Base-by-base conservation (phyloP, 108 stramenopile species). In the Skeletonema grethae region DNA sequence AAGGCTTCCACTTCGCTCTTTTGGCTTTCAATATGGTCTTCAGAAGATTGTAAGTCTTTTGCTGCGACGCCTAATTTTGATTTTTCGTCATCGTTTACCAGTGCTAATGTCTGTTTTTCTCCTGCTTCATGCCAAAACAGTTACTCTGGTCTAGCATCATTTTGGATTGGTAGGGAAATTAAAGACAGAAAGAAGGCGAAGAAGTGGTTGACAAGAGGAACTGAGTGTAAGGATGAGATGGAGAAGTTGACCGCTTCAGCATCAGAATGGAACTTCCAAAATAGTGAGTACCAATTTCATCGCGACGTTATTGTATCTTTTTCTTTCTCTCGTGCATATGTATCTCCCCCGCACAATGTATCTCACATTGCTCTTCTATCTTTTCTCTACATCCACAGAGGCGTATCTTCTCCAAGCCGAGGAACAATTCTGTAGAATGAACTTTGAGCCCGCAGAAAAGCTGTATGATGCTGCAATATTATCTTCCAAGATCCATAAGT, bases 391-490 rank as follows among this genome's bases (percentile, higher is more conserved):
- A 8, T 39, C 12, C 38, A 12, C 2, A 39, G 38, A 39, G 10
- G 38, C 38, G 10, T 39, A 39, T 39, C 38, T 39, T 39, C 38
- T 39, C 38, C 9, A 39, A 39, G 38, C 38, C 38, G 38, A 39
- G 8, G 38, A 39, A 12, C 38, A 39, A 39, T 39, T 43, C 41
- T 43, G 15, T n/a, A 43, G 41, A 43, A 43, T 13, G 41, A 43
- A 43, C 41, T 58, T 22, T 58, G 57, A 58, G 11, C 12, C 2
- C 2, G 57, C 57, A 28, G 57, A 58, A 32, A 15, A 2, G 13
- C 13, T 58, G 57, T 72, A 72, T 31, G 61, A 72, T 25, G 61
- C 38, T 34, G 36, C 70, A 50, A 72, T 72, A 20, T 35, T 9
- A 30, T 34, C 31, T 29, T 59, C 70, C 0, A 61, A 32, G 32